Evolutionary conservation across 768 basidiomycete genomes (phyloP), one percentile per base, ranked within the genome.

Genomic region (Termitomyces sp.): DNA sequence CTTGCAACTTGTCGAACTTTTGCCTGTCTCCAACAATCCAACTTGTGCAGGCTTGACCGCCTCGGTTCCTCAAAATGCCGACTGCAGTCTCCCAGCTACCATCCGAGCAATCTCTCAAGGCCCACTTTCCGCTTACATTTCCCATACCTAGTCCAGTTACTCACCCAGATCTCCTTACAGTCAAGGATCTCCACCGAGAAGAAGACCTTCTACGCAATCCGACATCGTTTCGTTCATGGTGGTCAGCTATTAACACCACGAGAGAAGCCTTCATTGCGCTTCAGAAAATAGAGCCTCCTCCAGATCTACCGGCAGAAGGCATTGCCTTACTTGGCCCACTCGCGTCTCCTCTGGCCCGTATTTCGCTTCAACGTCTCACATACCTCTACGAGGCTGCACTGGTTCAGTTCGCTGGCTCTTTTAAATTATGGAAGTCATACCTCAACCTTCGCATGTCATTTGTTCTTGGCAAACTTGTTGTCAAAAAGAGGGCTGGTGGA

Each of bases 351-450:
- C 81, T 82, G 25, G 83, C 90, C 49, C 83, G 95, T 63, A 80
- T 86, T 48, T 87, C 87, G 32, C 77, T 98, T 7, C 94, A 97
- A 67, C 86, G 89, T 52, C 77, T 96, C 37, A 89, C 90, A 3
- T 95, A 92, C 73, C 83, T 97, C n/a, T 98, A 97, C 71, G 97
- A 99, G 74, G 81, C 92, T 20, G 96, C 96, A 0, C 82, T 99
- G 29, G 81, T 76, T 4, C 84, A 95, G 64, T 97, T 98, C 69
- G 90, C 96, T 0, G 86, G 83, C 11, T 92, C 89, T 2, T 98
- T 94, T 85, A 95, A 97, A 73, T 76, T 98, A 56, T 98, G 97
- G 97, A 95, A 94, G 70, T 84, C 92, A 0, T 99, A 99, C 73
- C 79, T 98, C 47, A 82, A 81, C 55, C 86, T 88, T 76, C 84